phyloP scores from a whole-genome alignment of 2,329 filamentous ascomycete genomes.

The Penicillium sp. region DNA sequence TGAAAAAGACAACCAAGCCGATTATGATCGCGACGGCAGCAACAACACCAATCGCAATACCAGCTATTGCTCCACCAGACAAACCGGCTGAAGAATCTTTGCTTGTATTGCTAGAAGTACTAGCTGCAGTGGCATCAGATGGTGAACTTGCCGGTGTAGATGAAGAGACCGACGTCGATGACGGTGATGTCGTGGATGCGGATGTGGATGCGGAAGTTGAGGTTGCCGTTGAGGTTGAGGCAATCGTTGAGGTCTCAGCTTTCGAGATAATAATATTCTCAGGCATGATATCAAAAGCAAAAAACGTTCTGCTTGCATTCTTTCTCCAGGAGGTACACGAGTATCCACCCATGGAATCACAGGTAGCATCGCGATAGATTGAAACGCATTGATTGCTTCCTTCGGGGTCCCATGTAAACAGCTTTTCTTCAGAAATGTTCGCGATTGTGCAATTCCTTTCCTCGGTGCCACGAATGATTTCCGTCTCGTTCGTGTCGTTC shows the following conservation, averaged over 20 bases:
- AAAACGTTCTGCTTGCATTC: slow-evolving; percentile 9
- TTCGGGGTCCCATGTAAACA: slow-evolving; percentile 20
- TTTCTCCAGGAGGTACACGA: slow-evolving; percentile 14
- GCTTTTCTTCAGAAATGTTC: slow-evolving; percentile 7
- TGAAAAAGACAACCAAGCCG: neutral
- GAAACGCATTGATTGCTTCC: slow-evolving; percentile 13
- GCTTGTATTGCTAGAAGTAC: neutral
- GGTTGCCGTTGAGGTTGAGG: neutral
- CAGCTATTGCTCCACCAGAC: slow-evolving; percentile 15
- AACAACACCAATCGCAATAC: slow-evolving; percentile 13
- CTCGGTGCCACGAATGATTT: slow-evolving; percentile 10
- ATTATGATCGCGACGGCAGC: slow-evolving; percentile 4
- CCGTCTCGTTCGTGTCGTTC: slow-evolving; percentile 11
- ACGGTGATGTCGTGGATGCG: neutral
- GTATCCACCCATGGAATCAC: slow-evolving; percentile 8
- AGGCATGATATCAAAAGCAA: slow-evolving; percentile 6
- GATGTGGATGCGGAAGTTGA: neutral
- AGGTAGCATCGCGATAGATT: slow-evolving; percentile 15
- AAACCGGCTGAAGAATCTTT: neutral
- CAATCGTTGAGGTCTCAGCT: neutral
- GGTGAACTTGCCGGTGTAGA: neutral
- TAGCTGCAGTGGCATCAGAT: neutral
- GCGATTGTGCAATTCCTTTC: slow-evolving; percentile 11
- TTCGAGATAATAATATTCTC: slow-evolving; percentile 1
- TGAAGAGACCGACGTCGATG: neutral